phyloP scores from a whole-genome alignment of 2,329 filamentous ascomycete genomes.

The Phyllosticta citrichinensis region DNA sequence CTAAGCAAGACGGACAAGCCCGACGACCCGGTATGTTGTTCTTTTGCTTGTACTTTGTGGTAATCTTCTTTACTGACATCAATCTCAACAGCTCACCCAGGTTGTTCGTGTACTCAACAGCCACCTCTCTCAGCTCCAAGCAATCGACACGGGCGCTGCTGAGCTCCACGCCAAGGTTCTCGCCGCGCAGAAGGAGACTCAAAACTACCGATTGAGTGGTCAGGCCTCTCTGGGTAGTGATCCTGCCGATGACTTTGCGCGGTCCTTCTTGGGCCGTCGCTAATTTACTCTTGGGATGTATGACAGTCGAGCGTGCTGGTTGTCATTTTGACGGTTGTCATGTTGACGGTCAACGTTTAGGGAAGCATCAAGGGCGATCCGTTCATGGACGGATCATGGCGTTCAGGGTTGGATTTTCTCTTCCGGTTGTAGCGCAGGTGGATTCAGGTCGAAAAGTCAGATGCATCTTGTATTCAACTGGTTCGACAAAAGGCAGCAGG shows the following conservation, averaged over 20 bases:
- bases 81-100: conserved; percentile 63
- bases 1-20: conserved; percentile 83
- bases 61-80: neutral
- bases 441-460: neutral
- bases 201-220: conserved; percentile 42
- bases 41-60: neutral
- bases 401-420: conserved; percentile 2
- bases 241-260: conserved; percentile 80
- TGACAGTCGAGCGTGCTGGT: neutral
- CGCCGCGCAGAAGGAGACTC: conserved; percentile 70
- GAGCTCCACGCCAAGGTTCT: conserved; percentile 73
- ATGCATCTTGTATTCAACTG: neutral
- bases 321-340: neutral
- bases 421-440: neutral
- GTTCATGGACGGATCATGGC: neutral
- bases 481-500: neutral
- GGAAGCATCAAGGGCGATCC: neutral
- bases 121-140: conserved; percentile 83
- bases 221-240: conserved; percentile 50
- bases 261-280: conserved; percentile 71
- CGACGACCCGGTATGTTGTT: conserved; percentile 22
- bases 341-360: neutral
- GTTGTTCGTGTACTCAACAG: conserved; percentile 92
- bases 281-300: neutral
- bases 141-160: conserved; percentile 79